Evolutionary conservation across 2,329 filamentous ascomycete species (phyloP).

Genomic region (Epichloe bromicola): DNA sequence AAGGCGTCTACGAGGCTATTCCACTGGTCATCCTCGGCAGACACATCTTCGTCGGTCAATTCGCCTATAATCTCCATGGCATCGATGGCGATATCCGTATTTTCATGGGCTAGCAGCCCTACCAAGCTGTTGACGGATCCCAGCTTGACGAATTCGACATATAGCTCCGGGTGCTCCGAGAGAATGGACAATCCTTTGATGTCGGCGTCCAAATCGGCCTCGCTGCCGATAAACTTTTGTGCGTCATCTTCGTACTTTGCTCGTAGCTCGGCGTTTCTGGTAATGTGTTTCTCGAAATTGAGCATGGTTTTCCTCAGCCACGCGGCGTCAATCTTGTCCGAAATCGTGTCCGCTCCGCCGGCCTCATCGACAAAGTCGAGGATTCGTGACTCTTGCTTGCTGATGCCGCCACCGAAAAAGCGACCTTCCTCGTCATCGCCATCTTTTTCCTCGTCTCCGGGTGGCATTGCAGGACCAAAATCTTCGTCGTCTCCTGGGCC

Average conservation of each 20-base stretch:
- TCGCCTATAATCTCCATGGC: slow-evolving; percentile 83
- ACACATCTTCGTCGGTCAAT: slow-evolving; percentile 85
- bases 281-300: slow-evolving; percentile 81
- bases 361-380: slow-evolving; percentile 70
- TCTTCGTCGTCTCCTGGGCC: slow-evolving; percentile 33
- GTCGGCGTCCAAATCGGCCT: slow-evolving; percentile 80
- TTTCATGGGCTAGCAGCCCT: slow-evolving; percentile 79
- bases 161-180: slow-evolving; percentile 74
- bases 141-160: slow-evolving; percentile 64
- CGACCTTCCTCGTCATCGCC: slow-evolving; percentile 79
- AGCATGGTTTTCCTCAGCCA: slow-evolving; percentile 77
- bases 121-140: slow-evolving; percentile 65
- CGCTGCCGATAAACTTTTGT: slow-evolving; percentile 68
- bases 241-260: slow-evolving; percentile 74
- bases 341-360: slow-evolving; percentile 22
- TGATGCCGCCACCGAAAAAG: slow-evolving; percentile 90
- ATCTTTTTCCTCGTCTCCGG: slow-evolving; percentile 38
- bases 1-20: slow-evolving; percentile 56
- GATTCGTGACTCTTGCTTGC: slow-evolving; percentile 64
- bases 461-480: slow-evolving; percentile 31
- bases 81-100: slow-evolving; percentile 90
- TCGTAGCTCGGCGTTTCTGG: slow-evolving; percentile 78
- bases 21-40: slow-evolving; percentile 72
- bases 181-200: slow-evolving; percentile 81
- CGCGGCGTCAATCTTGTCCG: slow-evolving; percentile 66